phyloP scores from a whole-genome alignment of 2,329 filamentous ascomycete genomes.

The Beauveria brongniartii region DNA sequence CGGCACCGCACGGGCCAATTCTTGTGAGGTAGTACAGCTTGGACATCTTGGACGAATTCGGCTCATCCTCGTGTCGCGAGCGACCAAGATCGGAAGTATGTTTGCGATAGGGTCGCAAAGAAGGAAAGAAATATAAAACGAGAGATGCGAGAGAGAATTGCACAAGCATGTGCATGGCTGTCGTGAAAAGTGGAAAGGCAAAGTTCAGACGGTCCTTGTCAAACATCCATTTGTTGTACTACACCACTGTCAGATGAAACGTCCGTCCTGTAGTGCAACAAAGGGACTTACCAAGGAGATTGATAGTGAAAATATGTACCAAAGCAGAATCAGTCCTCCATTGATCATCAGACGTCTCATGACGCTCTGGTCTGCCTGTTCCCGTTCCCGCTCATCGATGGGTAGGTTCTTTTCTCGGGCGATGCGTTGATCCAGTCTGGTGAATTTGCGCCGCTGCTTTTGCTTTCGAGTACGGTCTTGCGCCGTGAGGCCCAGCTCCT shows the following conservation, averaged over 20 bases:
- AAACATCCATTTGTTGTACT: slow-evolving; percentile 99
- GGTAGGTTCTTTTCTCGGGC: slow-evolving; percentile 51
- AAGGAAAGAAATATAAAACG: slow-evolving; percentile 76
- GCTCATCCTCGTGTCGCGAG: slow-evolving; percentile 44
- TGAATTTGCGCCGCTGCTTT: slow-evolving; percentile 58
- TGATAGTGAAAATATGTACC: slow-evolving; percentile 86
- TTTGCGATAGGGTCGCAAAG: slow-evolving; percentile 58
- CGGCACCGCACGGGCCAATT: slow-evolving; percentile 83
- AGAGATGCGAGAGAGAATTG: slow-evolving; percentile 75
- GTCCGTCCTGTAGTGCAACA: background rate
- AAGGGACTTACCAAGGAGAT: slow-evolving; percentile 71
- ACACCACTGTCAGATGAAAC: slow-evolving; percentile 41
- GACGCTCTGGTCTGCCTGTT: slow-evolving; percentile 67
- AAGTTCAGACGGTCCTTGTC: slow-evolving; percentile 78
- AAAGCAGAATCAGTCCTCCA: slow-evolving; percentile 70
- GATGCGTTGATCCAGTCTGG: slow-evolving; percentile 61
- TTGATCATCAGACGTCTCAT: slow-evolving; percentile 64
- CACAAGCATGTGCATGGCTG: slow-evolving; percentile 89
- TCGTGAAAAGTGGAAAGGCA: slow-evolving; percentile 90
- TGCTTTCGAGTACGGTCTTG: slow-evolving; percentile 62
- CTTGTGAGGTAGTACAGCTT: slow-evolving; percentile 86
- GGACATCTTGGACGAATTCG: slow-evolving; percentile 64
- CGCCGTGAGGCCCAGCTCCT: slow-evolving; percentile 78
- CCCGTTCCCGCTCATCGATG: slow-evolving; percentile 64
- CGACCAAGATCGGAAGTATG: slow-evolving; percentile 41